A percentile compares a stretch with the other conserved stretches of the same genome.
Evolutionary conservation across 2,329 filamentous ascomycete genomes (phyloP).

Genomic region (Alternaria triticimaculans): DNA sequence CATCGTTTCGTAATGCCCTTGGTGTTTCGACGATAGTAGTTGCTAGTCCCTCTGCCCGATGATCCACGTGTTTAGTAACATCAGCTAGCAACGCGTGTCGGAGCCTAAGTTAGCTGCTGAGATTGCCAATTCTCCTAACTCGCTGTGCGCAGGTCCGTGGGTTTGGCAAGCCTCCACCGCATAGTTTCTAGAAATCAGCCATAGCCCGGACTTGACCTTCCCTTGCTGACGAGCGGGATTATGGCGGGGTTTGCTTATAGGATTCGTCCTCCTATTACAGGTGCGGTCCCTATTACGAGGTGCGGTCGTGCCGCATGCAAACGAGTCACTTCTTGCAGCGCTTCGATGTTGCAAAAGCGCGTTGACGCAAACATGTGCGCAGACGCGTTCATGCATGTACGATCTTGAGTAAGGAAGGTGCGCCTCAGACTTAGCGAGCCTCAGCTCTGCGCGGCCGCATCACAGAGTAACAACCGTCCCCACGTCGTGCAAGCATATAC

Average conservation of each 20-base stretch:
- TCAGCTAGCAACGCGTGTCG: constrained; percentile 17
- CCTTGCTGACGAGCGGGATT: constrained; percentile 35
- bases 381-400: constrained; percentile 18
- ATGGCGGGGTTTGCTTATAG: constrained; percentile 42
- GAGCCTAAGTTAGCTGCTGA: constrained; percentile 20
- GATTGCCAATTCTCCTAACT: constrained; percentile 31
- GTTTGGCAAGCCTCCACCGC: constrained; percentile 21
- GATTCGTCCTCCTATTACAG: constrained; percentile 25
- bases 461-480: constrained; percentile 12
- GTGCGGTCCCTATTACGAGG: background rate
- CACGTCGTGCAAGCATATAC: constrained; percentile 11
- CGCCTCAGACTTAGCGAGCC: constrained; percentile 11
- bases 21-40: constrained; percentile 15
- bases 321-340: constrained; percentile 24
- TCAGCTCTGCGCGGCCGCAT: constrained; percentile 23
- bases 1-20: constrained; percentile 22
- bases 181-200: constrained; percentile 33
- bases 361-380: constrained; percentile 28
- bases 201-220: constrained; percentile 25
- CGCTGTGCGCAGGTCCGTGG: constrained; percentile 14
- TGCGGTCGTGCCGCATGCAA: constrained; percentile 35
- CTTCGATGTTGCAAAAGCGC: constrained; percentile 29
- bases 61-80: constrained; percentile 17
- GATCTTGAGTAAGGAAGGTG: constrained; percentile 28
- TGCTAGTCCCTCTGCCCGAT: constrained; percentile 12